Base-by-base conservation (phyloP, 345 rosid species). In the Moricandia moricandioides region DNA sequence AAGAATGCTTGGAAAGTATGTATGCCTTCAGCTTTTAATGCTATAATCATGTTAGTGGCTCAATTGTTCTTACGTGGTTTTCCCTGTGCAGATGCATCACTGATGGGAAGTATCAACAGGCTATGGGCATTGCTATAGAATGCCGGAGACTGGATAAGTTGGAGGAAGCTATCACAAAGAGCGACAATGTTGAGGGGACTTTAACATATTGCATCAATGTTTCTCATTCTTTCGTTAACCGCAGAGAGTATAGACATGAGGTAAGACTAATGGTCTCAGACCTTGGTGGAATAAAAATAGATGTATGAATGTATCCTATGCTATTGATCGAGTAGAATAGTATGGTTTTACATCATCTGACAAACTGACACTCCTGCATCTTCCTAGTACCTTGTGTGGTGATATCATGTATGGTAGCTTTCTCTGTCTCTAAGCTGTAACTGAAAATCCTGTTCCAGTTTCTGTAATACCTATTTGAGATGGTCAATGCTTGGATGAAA, bases 1-100 rank as follows among this genome's bases (percentile, higher is more conserved):
- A 88, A 92, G 98, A 84, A 88, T 96, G 98, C 87, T 96, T 30
- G 95, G 87, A 67, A 96, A 96, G 99, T 95, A 89, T 70, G 97
- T 49, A 35, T 45, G 16, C 68, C 13, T 14, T 7, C 40, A 18
- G 11, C 30, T 61, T 51, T 45, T 45, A 45, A 45, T n/a, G 59
- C 16, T 54, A 40, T 57, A 67, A 27, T 72, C 60, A n/a, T 49
- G 37, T 56, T 43, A 17, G 65, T 78, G 65, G 16, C 40, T 69
- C 67, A 62, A 17, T 73, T 74, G 8, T 62, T 69, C 75, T 79
- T 63, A 74, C 21, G 1, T 47, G 2, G 17, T 45, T 74, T 74
- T 40, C 61, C 64, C 7, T 3, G 18, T 69, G 77, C 73, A 96
- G 99, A 93, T 96, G 99, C 78, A 92, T 96, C 68, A 61, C 60